A percentile compares a stretch with the other conserved stretches of the same genome.
Evolutionary conservation across 768 basidiomycete species (phyloP).

Genomic region (Mycena rosella): DNA sequence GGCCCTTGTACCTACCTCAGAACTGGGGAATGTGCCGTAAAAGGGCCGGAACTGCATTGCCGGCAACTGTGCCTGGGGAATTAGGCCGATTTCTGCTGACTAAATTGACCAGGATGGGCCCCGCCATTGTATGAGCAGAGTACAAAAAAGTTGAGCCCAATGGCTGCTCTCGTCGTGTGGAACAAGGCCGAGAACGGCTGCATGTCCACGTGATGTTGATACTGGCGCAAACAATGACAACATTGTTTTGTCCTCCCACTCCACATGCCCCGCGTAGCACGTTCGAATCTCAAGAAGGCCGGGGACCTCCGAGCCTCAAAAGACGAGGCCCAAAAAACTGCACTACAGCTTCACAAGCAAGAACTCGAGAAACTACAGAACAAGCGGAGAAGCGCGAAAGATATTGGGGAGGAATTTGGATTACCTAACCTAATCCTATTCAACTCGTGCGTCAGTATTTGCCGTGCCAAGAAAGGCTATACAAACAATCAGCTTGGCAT

Average conservation of each 20-base stretch:
- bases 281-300: no score
- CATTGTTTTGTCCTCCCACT: not conserved
- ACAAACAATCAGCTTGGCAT: no score
- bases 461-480: no score
- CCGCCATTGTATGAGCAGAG: not conserved
- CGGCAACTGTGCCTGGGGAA: not conserved
- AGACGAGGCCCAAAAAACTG: no score
- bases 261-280: no score
- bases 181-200: not conserved
- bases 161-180: constrained; percentile 1
- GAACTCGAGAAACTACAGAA: no score
- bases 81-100: not conserved
- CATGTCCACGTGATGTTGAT: not conserved
- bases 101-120: not conserved
- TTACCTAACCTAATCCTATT: no score
- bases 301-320: no score
- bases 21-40: not conserved
- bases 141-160: constrained; percentile 1
- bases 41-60: constrained; percentile 1
- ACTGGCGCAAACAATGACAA: not conserved
- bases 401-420: no score
- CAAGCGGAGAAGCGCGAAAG: no score
- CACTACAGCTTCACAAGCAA: no score
- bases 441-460: no score
- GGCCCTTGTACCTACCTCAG: not conserved